Percentiles rank a stretch among this genome's conserved stretches.
These are phyloP conservation scores for Penstemon barbatus DNA, from an alignment of 257 asterid species.

Conservation along the genomic window DNA sequence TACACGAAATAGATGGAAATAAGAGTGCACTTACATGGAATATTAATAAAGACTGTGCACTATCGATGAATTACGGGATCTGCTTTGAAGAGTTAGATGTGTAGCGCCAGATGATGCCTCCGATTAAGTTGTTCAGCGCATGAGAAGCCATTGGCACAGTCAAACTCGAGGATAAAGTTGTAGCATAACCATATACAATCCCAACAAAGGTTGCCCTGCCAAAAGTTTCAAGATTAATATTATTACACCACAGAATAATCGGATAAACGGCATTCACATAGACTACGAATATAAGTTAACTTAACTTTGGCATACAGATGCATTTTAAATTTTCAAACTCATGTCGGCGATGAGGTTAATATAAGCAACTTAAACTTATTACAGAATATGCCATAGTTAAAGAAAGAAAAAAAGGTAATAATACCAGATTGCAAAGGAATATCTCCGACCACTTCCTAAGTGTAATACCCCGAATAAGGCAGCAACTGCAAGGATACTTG, in stretches of 20 bases:
- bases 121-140: slow-evolving; percentile 74
- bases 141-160: slow-evolving; percentile 85
- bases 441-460: slow-evolving; percentile 84
- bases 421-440: slow-evolving; percentile 87
- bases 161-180: slow-evolving; percentile 55
- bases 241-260: not conserved
- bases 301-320: too few relatives aligned
- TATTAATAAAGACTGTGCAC: too few relatives aligned
- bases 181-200: slow-evolving; percentile 66
- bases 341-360: too few relatives aligned
- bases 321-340: too few relatives aligned
- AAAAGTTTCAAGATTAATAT: slow-evolving; percentile 4
- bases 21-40: too few relatives aligned
- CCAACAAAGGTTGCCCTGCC: slow-evolving; percentile 93
- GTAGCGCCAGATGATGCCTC: slow-evolving; percentile 72
- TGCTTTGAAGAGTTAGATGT: slow-evolving; percentile 45
- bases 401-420: not conserved
- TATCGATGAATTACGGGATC: too few relatives aligned
- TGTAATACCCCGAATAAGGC: slow-evolving; percentile 79
- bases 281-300: too few relatives aligned
- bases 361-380: not conserved
- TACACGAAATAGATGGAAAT: too few relatives aligned
- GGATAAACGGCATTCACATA: not conserved
- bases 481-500: slow-evolving; percentile 57
- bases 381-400: not conserved